phyloP scores from a whole-genome alignment of 345 rosid species.

The Syzygium oleosum region DNA sequence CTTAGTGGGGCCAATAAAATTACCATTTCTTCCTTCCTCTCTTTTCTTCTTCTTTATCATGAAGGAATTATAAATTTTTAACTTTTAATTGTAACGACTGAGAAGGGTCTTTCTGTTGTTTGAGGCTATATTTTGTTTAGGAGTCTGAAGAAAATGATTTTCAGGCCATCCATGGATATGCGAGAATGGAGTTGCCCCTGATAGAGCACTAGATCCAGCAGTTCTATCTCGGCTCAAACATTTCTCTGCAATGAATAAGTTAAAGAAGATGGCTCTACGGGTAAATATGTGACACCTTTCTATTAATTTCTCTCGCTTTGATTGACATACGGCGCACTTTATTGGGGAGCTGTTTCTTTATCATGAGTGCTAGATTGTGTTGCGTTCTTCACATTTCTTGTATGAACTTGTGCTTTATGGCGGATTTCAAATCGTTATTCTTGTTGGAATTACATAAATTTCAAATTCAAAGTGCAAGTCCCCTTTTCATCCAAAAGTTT shows the following conservation, averaged over 20 bases:
- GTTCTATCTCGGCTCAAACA: conserved; percentile 94
- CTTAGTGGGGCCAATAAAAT: neutral
- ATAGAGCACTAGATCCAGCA: conserved; percentile 89
- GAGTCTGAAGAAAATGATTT: neutral
- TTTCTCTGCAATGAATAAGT: conserved; percentile 98
- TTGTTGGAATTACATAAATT: neutral
- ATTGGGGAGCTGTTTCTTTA: neutral
- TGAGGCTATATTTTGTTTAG: neutral
- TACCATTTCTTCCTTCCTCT: neutral
- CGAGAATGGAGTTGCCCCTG: conserved; percentile 98
- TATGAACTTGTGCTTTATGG: neutral
- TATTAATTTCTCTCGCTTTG: neutral
- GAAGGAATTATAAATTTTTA: neutral
- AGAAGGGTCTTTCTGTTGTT: neutral
- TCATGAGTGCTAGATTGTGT: neutral
- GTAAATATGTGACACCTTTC: conserved; percentile 23
- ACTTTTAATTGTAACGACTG: neutral
- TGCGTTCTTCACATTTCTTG: neutral
- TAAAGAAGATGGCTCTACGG: conserved; percentile 94
- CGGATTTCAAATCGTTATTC: neutral
- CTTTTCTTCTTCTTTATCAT: neutral
- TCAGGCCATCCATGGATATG: conserved; percentile 98
- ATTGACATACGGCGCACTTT: neutral
- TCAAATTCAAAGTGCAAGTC: neutral
- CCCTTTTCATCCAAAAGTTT: neutral